phyloP scores from a whole-genome alignment of 345 rosid species.

The Clarkia xantiana region DNA sequence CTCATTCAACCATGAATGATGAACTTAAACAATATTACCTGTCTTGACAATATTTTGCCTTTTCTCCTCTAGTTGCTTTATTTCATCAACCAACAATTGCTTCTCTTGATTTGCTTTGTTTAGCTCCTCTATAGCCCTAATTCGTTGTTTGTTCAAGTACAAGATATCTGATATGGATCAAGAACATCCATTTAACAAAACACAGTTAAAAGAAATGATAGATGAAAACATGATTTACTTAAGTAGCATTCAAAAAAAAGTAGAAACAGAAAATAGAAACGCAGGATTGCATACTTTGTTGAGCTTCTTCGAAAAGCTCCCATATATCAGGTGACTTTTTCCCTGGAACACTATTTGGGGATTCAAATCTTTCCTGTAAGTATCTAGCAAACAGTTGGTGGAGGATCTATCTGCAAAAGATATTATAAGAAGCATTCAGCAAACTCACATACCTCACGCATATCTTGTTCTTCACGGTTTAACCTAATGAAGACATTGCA shows the following conservation, averaged over 20 bases:
- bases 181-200: background rate
- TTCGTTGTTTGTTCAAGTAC: constrained; percentile 50
- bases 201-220: constrained; percentile 1
- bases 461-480: constrained; percentile 18
- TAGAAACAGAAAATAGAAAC: background rate
- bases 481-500: constrained; percentile 19
- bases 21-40: constrained; percentile 19
- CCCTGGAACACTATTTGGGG: constrained; percentile 20
- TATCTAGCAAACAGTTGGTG: constrained; percentile 6
- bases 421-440: background rate
- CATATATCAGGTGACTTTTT: constrained; percentile 34
- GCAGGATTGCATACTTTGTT: constrained; percentile 32
- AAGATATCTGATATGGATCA: constrained; percentile 36
- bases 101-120: constrained; percentile 36
- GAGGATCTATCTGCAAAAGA: background rate
- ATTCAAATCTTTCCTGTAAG: constrained; percentile 20
- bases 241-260: too few relatives aligned
- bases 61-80: constrained; percentile 32
- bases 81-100: constrained; percentile 31
- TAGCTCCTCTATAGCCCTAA: constrained; percentile 50
- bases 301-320: constrained; percentile 64
- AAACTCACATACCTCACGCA: constrained; percentile 21
- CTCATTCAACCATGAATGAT: constrained; percentile 5
- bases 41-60: constrained; percentile 17
- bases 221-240: background rate